phyloP scores from a whole-genome alignment of 2,329 filamentous ascomycete species.

The Penicillium polonicum region DNA sequence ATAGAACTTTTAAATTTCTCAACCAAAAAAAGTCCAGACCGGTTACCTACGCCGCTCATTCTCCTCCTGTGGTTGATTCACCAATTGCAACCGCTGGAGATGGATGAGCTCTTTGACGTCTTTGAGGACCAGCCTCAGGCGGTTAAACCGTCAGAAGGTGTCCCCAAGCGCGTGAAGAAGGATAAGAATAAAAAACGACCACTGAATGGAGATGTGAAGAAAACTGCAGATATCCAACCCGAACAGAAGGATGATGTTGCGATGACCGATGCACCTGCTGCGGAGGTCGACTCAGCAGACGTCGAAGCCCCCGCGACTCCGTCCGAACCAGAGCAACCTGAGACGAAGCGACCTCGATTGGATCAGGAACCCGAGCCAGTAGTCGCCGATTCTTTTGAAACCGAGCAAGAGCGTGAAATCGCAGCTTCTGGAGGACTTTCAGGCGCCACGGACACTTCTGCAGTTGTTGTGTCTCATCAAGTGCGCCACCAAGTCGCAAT shows the following conservation, averaged over 20 bases:
- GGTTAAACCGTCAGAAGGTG: constrained; percentile 30
- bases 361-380: constrained; percentile 72
- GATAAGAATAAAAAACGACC: constrained; percentile 81
- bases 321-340: constrained; percentile 41
- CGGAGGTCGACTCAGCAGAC: constrained; percentile 18
- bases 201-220: constrained; percentile 74
- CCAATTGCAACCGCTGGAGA: constrained; percentile 36
- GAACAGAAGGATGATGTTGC: constrained; percentile 34
- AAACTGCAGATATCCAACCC: constrained; percentile 27
- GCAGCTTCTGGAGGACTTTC: constrained; percentile 71
- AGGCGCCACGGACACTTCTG: constrained; percentile 60
- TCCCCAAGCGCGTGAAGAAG: constrained; percentile 46
- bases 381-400: constrained; percentile 91
- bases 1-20: constrained; percentile 37
- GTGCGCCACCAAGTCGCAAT: constrained; percentile 97
- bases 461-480: constrained; percentile 86
- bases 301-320: constrained; percentile 19
- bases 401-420: constrained; percentile 87
- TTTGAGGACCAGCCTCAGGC: constrained; percentile 68
- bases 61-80: constrained; percentile 18
- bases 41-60: constrained; percentile 11
- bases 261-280: constrained; percentile 22
- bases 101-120: constrained; percentile 81
- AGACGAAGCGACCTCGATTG: constrained; percentile 49
- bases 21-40: constrained; percentile 23